Base-by-base conservation (phyloP, 129 eudicot species). In the Logfia minima region DNA sequence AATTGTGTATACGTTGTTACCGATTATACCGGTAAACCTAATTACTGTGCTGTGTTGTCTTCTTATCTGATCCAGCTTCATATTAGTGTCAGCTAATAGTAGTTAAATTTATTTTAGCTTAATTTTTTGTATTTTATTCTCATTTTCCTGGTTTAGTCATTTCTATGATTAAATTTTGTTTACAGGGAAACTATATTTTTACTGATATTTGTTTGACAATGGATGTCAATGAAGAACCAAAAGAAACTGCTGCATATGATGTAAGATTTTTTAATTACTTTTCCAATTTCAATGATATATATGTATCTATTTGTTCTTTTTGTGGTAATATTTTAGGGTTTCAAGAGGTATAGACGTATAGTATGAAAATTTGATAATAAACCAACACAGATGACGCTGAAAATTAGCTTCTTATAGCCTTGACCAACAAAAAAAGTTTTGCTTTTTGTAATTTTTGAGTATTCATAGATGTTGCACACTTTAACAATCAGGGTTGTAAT, bases 161-260 rank as follows among this genome's bases (percentile, higher is more conserved):
- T 58, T 19, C 23, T 7, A 4, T n/a, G 61, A 4, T 18, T 55
- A 10, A 41, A 9, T 34, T 31, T 72, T n/a, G 11, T 16, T 9
- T 56, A 31, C 70, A 43, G 82, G 80, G 60, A n/a, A 17, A 19
- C 8, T 63, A 32, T 52, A 24, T n/a, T 34, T 11, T 51, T 69
- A 48, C 41, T 24, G 45, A 55, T 52, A 58, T 29, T 72, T 35
- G 14, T 68, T 67, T 73, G 39, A 45, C 29, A n/a, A 88, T 85
- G 92, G 92, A 81, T 81, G 86, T 67, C 34, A 70, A 62, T 14
- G 85, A 83, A 78, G 77, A 75, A 32, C 68, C 85, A 52, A 77
- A 83, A 81, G 87, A 83, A 80, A 55, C 58, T 24, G 66, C 55
- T 63, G 5, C 82, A 39, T 62, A 48, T 72, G 89, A 48, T 48